A percentile compares a stretch with the other conserved stretches of the same genome.
Evolutionary conservation across 2,329 filamentous ascomycete species (phyloP).

Genomic region (Dryadomyces quercus-mongolicae): DNA sequence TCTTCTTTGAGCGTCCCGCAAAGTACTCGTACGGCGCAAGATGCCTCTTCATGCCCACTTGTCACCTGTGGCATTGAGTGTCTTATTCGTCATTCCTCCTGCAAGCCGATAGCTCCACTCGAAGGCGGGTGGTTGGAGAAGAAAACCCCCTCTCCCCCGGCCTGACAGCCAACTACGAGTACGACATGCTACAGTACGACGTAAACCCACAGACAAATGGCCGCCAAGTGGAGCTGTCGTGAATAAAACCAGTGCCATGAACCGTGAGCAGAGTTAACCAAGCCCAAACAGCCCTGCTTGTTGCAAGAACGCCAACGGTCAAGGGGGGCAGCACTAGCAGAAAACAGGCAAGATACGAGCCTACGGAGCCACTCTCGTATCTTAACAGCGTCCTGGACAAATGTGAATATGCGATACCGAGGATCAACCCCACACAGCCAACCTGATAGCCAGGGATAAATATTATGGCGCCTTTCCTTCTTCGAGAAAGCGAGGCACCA

Average conservation of each 20-base stretch:
- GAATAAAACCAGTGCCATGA: neutral
- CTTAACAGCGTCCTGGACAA: neutral
- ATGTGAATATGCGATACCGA: neutral
- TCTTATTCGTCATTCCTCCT: neutral
- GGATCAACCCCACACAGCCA: neutral
- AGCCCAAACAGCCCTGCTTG: neutral
- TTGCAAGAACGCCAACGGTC: neutral
- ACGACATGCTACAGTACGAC: neutral
- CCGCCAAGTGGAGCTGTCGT: neutral
- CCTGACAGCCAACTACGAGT: neutral
- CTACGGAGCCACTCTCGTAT: neutral
- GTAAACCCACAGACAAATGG: neutral
- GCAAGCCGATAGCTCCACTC: neutral
- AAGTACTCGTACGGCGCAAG: no score
- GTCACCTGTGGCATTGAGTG: neutral
- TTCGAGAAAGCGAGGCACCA: neutral
- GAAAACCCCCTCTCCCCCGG: neutral
- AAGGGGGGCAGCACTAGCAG: neutral
- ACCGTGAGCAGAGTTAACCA: neutral
- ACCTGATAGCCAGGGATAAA: neutral
- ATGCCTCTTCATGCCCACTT: neutral
- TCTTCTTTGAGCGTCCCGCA: no score
- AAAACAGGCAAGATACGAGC: neutral
- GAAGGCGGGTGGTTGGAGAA: neutral
- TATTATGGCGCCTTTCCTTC: neutral